Conservation (phyloP, 1,284 basidiomycete genomes). For the Leccinum olivaceoglutinosum region DNA sequence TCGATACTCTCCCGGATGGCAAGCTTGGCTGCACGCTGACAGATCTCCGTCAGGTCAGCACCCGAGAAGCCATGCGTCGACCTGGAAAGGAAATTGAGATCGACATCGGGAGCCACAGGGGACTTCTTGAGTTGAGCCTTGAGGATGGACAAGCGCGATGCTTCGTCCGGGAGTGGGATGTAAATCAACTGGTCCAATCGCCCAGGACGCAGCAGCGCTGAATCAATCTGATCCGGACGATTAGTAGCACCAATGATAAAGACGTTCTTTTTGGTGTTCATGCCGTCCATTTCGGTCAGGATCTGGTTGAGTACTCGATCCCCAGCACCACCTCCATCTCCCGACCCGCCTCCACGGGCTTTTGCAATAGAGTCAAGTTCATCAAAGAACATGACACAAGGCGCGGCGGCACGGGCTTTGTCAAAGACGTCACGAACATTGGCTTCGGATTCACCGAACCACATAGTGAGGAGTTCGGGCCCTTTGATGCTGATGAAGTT, state of each 20-base stretch:
- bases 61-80: slow-evolving; percentile 97
- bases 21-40: slow-evolving; percentile 95
- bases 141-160: slow-evolving; percentile 88
- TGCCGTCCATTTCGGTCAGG: slow-evolving; percentile 99
- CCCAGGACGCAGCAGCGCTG: slow-evolving; percentile 94
- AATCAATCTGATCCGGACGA: slow-evolving; percentile 98
- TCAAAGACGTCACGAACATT: slow-evolving; percentile 99
- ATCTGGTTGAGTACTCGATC: slow-evolving; percentile 98
- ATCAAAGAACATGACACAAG: slow-evolving; percentile 99
- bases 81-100: slow-evolving; percentile 87
- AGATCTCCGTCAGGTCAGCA: slow-evolving; percentile 98
- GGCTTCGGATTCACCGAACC: slow-evolving; percentile 99
- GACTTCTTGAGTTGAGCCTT: slow-evolving; percentile 90
- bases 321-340: slow-evolving; percentile 91
- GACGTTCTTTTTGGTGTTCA: slow-evolving; percentile 99
- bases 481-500: slow-evolving; percentile 98
- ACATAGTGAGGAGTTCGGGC: slow-evolving; percentile 97
- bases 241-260: slow-evolving; percentile 99
- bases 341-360: slow-evolving; percentile 78
- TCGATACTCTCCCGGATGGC: slow-evolving; percentile 96
- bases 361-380: slow-evolving; percentile 99
- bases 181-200: slow-evolving; percentile 96
- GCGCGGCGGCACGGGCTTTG: slow-evolving; percentile 97
- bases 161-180: slow-evolving; percentile 92
- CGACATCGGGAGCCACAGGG: slow-evolving; percentile 82